These are phyloP conservation scores for Salix exigua DNA, from an alignment of 345 rosid genomes.

Conservation along the genomic window DNA sequence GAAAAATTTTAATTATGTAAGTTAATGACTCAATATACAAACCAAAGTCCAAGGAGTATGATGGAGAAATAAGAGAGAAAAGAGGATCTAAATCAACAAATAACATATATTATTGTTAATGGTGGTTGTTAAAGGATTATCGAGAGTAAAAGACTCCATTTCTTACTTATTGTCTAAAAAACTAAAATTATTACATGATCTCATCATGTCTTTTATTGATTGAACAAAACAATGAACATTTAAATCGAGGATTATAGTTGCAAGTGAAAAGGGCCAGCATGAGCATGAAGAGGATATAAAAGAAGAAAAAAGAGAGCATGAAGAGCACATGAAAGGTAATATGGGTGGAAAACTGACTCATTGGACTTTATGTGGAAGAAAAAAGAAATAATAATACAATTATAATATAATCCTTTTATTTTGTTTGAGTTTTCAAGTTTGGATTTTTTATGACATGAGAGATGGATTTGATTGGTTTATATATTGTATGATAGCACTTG, in stretches of 20 bases:
- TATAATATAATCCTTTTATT: background rate
- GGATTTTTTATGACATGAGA: background rate
- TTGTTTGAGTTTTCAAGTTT: background rate
- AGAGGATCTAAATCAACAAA: slow-evolving; percentile 74
- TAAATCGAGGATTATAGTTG: background rate
- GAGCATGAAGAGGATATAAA: slow-evolving; percentile 7
- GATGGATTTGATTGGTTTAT: background rate
- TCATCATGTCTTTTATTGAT: slow-evolving; percentile 57
- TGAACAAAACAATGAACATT: background rate
- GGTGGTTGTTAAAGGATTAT: slow-evolving; percentile 25
- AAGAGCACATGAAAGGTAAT: slow-evolving; percentile 34
- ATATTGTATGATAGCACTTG: background rate
- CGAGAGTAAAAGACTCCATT: slow-evolving; percentile 67
- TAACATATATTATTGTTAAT: slow-evolving; percentile 15
- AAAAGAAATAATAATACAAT: too few relatives aligned
- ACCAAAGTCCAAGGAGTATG: slow-evolving; percentile 13
- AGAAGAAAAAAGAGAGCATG: slow-evolving; percentile 12
- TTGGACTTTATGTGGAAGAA: too few relatives aligned
- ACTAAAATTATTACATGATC: slow-evolving; percentile 57
- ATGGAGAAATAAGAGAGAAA: slow-evolving; percentile 37
- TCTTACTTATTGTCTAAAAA: slow-evolving; percentile 60
- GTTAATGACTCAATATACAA: slow-evolving; percentile 90
- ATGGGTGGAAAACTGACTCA: too few relatives aligned
- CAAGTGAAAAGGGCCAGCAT: slow-evolving; percentile 18
- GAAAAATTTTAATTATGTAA: slow-evolving; percentile 78